Percentiles rank a stretch among this genome's conserved stretches.
These are phyloP conservation scores for Darksidea phi DNA, from an alignment of 495 filamentous ascomycete genomes.

Conservation along the genomic window DNA sequence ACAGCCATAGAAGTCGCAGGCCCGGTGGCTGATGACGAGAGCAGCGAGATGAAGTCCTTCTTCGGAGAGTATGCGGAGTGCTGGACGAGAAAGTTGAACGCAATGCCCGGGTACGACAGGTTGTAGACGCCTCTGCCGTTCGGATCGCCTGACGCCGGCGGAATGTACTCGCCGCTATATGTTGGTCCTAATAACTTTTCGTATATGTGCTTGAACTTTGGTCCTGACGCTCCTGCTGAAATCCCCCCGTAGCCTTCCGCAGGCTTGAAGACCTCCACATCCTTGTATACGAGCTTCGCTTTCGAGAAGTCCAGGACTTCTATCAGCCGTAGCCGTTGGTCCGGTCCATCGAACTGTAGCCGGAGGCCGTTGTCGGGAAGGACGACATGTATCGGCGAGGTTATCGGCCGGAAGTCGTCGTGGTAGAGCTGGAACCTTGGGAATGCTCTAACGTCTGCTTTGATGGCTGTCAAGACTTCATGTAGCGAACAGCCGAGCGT, in stretches of 20 bases:
- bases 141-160: conserved; percentile 53
- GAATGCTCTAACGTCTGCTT: conserved; percentile 76
- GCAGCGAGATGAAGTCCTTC: conserved; percentile 80
- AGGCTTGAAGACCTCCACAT: conserved; percentile 74
- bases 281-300: conserved; percentile 76
- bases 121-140: conserved; percentile 65
- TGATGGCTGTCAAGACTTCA: conserved; percentile 79
- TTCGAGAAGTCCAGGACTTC: conserved; percentile 92
- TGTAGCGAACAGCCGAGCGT: conserved; percentile 84
- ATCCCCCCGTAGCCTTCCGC: conserved; percentile 44
- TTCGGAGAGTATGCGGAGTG: conserved; percentile 72
- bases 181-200: conserved; percentile 86
- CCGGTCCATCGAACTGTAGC: conserved; percentile 87
- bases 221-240: conserved; percentile 54
- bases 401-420: conserved; percentile 66
- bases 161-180: conserved; percentile 85
- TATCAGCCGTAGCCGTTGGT: conserved; percentile 86
- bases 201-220: conserved; percentile 87
- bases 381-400: conserved; percentile 66
- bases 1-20: conserved; percentile 81
- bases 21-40: conserved; percentile 73
- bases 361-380: conserved; percentile 84
- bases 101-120: conserved; percentile 88
- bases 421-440: conserved; percentile 80
- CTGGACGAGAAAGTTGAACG: conserved; percentile 83